Evolutionary conservation across 2,329 filamentous ascomycete species (phyloP).

Genomic region (Macrophomina phaseolina): DNA sequence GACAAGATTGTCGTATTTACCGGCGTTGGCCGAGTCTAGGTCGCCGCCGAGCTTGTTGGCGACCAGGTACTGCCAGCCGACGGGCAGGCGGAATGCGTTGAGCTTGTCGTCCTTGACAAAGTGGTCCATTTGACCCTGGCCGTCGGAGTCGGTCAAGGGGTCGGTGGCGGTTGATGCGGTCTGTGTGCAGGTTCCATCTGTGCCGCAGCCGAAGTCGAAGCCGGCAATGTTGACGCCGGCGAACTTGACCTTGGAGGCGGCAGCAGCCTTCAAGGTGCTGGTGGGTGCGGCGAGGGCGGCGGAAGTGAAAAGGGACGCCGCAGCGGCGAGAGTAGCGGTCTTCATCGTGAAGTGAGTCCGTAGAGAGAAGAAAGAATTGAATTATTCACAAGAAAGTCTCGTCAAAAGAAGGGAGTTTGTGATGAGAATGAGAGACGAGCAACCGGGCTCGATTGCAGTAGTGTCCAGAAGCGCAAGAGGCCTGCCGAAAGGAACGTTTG

Average conservation of each 20-base stretch:
- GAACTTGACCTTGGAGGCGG: conserved; percentile 33
- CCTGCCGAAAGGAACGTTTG: neutral
- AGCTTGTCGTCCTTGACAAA: conserved; percentile 60
- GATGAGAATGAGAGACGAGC: conserved; percentile 6
- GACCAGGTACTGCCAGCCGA: conserved; percentile 66
- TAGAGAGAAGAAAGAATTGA: neutral
- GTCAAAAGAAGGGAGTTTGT: neutral
- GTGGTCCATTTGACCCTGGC: conserved; percentile 61
- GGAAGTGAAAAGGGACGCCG: neutral
- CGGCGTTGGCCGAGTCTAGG: conserved; percentile 57
- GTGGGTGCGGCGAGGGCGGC: neutral
- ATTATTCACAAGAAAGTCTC: neutral
- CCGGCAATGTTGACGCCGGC: conserved; percentile 54
- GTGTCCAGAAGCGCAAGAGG: neutral
- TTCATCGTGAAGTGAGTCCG: neutral
- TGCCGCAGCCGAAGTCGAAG: conserved; percentile 55
- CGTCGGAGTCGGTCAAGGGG: conserved; percentile 39
- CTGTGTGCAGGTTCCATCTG: conserved; percentile 36
- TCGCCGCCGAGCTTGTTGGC: conserved; percentile 58
- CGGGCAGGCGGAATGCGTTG: conserved; percentile 64
- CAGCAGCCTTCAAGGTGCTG: neutral
- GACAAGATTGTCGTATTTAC: conserved; percentile 61
- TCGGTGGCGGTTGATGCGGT: conserved; percentile 32
- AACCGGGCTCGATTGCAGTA: conserved; percentile 2
- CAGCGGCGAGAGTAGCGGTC: neutral